Base-by-base conservation (phyloP, 805 yeast genomes). In the Torulaspora microellipsoides region DNA sequence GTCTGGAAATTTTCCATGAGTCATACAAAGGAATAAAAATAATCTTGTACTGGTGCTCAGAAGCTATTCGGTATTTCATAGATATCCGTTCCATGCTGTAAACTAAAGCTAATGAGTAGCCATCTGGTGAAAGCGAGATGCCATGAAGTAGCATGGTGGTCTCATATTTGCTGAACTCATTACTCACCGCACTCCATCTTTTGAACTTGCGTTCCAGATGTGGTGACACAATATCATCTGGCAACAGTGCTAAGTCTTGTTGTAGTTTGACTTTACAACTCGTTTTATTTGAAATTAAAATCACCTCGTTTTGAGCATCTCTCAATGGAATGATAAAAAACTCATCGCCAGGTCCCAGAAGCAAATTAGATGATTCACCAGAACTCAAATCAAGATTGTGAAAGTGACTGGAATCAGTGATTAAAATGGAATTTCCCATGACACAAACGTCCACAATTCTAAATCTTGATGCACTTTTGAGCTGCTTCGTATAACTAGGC, bases 61-160 rank as follows among this genome's bases (percentile, higher is more conserved):
- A 58, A 0, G 53, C 57, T 13, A 61, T 63, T 28, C 51, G 45
- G 45, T 64, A 65, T 33, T 58, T 58, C 10, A 59, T 42, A 1
- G 65, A 54, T 4, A 58, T 48, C 4, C 59, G 49, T 28, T 56
- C 62, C 34, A 60, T 51, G 27, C 52, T 45, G 45, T 62, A 64
- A 2, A 58, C 37, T 17, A 64, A 36, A 1, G 65, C 64, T 11
- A 62, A 43, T 2, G 60, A 45, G 23, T 56, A 58, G 3, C 58
- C 60, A 38, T 65, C 67, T 10, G 56, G 51, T 5, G 67, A 56
- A 3, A 56, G 28, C 1, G 59, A 40, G 9, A 58, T 40, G 9
- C 68, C 69, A 42, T 58, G 52, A 2, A 65, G 49, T 5, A 48
- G 47, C 20, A 62, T 31, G 7, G 40, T 48, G 5, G 65, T 53